Conservation (phyloP, 176 grass and related monocot species). For the Rhipidocladum racemiflorum region DNA sequence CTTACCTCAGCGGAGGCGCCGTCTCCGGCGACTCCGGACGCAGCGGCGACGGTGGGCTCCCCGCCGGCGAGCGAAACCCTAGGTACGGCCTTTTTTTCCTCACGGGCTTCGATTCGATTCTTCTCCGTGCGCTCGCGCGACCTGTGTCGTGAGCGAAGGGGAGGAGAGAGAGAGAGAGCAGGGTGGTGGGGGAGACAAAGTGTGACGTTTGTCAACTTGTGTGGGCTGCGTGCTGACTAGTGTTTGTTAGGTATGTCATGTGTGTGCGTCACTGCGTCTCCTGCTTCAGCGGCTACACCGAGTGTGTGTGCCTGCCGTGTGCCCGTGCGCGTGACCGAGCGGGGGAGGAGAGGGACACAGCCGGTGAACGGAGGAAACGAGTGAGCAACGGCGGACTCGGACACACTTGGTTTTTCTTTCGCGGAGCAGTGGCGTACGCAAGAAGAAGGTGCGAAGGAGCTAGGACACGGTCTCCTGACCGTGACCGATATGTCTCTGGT, state of each 20-base stretch:
- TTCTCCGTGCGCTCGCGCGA: conserved; percentile 25
- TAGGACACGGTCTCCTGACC: no score
- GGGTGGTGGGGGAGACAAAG: conserved; percentile 24
- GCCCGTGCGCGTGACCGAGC: neutral
- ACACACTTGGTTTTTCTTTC: neutral
- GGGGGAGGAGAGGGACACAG: no score
- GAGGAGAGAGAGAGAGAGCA: neutral
- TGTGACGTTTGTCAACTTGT: conserved; percentile 50
- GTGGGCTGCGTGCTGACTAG: conserved; percentile 32
- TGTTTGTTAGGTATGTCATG: conserved; percentile 23
- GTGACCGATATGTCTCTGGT: no score
- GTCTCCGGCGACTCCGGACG: neutral
- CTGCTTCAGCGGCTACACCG: neutral
- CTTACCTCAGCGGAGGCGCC: conserved; percentile 22
- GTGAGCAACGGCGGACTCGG: neutral
- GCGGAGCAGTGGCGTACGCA: no score
- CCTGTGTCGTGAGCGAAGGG: conserved; percentile 31
- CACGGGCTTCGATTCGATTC: conserved; percentile 17
- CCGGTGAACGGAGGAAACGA: neutral
- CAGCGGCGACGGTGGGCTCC: neutral
- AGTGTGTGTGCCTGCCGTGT: neutral
- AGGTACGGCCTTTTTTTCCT: neutral
- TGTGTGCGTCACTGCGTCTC: neutral
- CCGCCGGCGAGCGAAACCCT: conserved; percentile 27
- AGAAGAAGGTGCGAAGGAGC: no score